Evolutionary conservation across 306 rosid species (phyloP).

Genomic region (Cotoneaster glaucophyllus): DNA sequence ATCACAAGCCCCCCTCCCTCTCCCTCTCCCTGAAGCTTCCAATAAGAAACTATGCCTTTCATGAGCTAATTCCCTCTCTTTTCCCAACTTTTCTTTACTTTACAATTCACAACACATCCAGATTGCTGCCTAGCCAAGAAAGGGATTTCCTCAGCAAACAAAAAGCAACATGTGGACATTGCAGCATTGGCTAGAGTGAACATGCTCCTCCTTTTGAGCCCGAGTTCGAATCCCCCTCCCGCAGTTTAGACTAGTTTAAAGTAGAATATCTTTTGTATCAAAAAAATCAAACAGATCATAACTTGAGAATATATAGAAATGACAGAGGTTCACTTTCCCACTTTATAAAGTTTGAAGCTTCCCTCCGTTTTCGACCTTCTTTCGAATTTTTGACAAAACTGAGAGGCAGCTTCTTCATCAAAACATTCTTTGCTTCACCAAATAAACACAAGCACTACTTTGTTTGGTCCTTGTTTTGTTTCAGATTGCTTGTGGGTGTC

Average conservation of each 20-base stretch:
- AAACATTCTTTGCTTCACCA: slow-evolving; percentile 66
- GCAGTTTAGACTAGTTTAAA: too few relatives aligned
- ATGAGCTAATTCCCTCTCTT: not conserved
- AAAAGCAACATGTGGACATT: not conserved
- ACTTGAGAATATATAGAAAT: not conserved
- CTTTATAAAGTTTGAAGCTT: slow-evolving; percentile 34
- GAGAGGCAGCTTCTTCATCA: slow-evolving; percentile 45
- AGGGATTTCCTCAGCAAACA: slow-evolving; percentile 9
- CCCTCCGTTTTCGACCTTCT: slow-evolving; percentile 15
- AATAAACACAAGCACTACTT: slow-evolving; percentile 17
- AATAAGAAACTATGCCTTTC: slow-evolving; percentile 3
- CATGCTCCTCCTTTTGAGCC: not conserved
- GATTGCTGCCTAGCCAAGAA: slow-evolving; percentile 54
- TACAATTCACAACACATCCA: slow-evolving; percentile 6
- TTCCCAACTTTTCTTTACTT: slow-evolving; percentile 17
- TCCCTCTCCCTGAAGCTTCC: slow-evolving; percentile 12
- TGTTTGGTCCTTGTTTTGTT: slow-evolving; percentile 40
- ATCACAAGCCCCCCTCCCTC: not conserved
- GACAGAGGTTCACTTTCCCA: slow-evolving; percentile 1
- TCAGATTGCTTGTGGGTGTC: slow-evolving; percentile 44
- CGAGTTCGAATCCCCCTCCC: not conserved
- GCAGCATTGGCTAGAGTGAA: not conserved
- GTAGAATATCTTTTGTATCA: not conserved
- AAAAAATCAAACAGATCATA: not conserved
- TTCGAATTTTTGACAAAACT: slow-evolving; percentile 14